Evolutionary conservation across 2,329 filamentous ascomycete species (phyloP), one percentile per base, ranked within the genome.

Genomic region (Hymenoscyphus scutula): DNA sequence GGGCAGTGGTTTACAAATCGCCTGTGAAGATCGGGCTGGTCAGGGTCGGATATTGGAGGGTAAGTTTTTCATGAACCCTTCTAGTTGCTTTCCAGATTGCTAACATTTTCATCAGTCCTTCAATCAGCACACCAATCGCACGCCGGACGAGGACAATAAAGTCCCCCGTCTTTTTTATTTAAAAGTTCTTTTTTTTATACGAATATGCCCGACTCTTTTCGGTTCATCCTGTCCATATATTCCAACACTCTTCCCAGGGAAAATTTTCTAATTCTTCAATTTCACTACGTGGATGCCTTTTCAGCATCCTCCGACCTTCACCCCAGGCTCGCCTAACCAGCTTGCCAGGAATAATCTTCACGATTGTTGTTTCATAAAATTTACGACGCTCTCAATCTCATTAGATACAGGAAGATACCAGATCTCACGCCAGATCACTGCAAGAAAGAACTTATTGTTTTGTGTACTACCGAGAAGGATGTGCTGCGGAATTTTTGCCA

Each of bases 1-100:
- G 58, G 85, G 85, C 51, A 84, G 85, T 2, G 84, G 82, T n/a
- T 76, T 89, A 62, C 86, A 89, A 71, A 76, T 89, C 69, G 86
- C 86, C 25, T 89, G 86, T 67, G 84, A 85, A 74, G 85, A 87
- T 73, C 80, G 85, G 60, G 75, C 78, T 29, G 83, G 84, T 13
- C 86, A 89, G 75, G 73, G 78, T 62, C 79, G 79, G 60, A 77
- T 86, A 37, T 72, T 89, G 59, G 76, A 79, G 59, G 68, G 73
- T 75, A 68, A 60, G 72, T 19, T 11, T 51, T 13, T 11, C n/a
- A 23, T 11, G 27, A 38, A 8, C 25, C 51, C 37, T 17, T 53
- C 15, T 45, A 27, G 25, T 29, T 58, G 25, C 32, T 11, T 23
- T 15, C 17, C 32, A 54, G 8, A 32, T 23, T 45, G 23, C 32